phyloP scores from a whole-genome alignment of 768 basidiomycete genomes.

The Naganishia vishniacii region DNA sequence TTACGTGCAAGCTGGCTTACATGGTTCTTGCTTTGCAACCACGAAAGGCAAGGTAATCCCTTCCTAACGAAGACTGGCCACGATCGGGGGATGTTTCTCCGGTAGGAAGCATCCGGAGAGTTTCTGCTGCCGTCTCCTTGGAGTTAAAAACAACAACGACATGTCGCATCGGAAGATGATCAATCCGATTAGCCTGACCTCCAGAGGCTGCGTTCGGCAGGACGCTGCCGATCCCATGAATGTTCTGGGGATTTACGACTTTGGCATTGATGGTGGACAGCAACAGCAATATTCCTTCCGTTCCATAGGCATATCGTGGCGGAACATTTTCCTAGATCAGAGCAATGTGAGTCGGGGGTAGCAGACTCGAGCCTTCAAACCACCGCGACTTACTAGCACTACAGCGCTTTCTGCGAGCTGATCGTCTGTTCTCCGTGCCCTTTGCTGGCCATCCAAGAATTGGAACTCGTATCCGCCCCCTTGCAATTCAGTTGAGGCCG shows the following conservation, averaged over 20 bases:
- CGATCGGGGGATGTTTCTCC: neutral
- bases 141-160: neutral
- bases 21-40: conserved; percentile 2
- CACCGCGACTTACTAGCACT: neutral
- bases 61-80: neutral
- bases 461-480: conserved; percentile 14
- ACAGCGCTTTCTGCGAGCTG: neutral
- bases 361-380: neutral
- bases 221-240: conserved; percentile 11
- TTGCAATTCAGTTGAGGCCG: neutral
- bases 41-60: neutral
- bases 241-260: neutral
- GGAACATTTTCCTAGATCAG: neutral
- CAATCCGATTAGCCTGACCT: no score
- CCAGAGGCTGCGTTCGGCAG: neutral
- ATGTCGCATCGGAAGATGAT: conserved; percentile 1
- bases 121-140: neutral
- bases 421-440: neutral
- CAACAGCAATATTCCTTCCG: conserved; percentile 5
- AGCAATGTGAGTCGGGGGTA: neutral
- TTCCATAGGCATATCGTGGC: conserved; percentile 7
- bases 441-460: neutral
- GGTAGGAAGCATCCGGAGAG: neutral
- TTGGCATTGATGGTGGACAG: neutral
- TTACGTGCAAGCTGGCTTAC: neutral